Evolutionary conservation across 768 basidiomycete genomes (phyloP).

Genomic region (Hydnomerulius pinastri): DNA sequence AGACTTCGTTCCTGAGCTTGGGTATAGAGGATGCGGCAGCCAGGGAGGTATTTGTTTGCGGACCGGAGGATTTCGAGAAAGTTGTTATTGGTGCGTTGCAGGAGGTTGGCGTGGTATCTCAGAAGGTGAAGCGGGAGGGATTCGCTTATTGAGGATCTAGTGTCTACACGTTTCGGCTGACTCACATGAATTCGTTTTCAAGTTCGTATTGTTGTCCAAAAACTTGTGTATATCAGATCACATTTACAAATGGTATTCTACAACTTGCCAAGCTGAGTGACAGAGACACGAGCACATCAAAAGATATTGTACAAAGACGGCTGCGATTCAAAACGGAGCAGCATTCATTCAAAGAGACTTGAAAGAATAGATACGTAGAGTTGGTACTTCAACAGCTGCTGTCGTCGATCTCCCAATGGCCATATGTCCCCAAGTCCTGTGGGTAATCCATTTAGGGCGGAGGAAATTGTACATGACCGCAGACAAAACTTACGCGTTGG

Average conservation of each 20-base stretch:
- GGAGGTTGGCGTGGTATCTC: slow-evolving; percentile 36
- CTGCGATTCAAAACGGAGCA: too few relatives aligned
- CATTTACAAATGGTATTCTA: not conserved
- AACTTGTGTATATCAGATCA: not conserved
- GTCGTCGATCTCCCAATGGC: slow-evolving; percentile 29
- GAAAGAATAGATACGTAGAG: not conserved
- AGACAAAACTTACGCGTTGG: slow-evolving; percentile 14
- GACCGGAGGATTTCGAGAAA: slow-evolving; percentile 48
- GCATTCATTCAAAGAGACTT: too few relatives aligned
- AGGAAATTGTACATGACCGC: too few relatives aligned
- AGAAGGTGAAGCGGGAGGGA: slow-evolving; percentile 38
- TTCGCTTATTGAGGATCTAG: slow-evolving; percentile 44
- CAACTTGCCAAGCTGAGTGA: not conserved
- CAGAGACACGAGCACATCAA: not conserved
- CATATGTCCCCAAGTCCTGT: slow-evolving; percentile 23
- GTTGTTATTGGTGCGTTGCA: slow-evolving; percentile 36
- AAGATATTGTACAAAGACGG: too few relatives aligned
- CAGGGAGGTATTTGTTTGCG: slow-evolving; percentile 49
- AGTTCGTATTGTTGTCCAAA: not conserved
- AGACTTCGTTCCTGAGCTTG: slow-evolving; percentile 5
- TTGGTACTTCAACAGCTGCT: slow-evolving; percentile 11
- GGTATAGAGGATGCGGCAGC: slow-evolving; percentile 15
- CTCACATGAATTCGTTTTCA: not conserved
- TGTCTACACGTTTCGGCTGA: not conserved
- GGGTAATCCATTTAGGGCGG: not conserved